Percentiles rank a stretch among this genome's conserved stretches.
Evolutionary conservation across 495 filamentous ascomycete genomes (phyloP).

Genomic region (Massariosphaeria phaeospora): DNA sequence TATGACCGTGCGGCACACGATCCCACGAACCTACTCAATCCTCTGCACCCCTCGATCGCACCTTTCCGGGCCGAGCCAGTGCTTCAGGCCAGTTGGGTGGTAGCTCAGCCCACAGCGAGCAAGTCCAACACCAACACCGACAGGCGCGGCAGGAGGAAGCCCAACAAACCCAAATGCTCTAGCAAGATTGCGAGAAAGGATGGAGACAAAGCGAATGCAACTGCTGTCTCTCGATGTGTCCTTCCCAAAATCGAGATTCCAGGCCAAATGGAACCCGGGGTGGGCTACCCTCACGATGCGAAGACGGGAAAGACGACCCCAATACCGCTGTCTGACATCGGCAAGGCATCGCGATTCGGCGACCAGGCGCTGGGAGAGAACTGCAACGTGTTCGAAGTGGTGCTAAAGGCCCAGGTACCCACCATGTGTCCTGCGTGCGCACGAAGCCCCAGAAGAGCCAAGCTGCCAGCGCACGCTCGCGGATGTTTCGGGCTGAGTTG

Average conservation of each 20-base stretch:
- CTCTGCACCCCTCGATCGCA: conserved; percentile 21
- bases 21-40: conserved; percentile 22
- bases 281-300: conserved; percentile 5
- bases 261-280: not conserved
- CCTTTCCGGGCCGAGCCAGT: not conserved
- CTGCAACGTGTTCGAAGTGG: conserved; percentile 30
- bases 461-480: conserved; percentile 23
- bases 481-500: conserved; percentile 27
- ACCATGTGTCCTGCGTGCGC: conserved; percentile 30
- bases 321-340: conserved; percentile 20
- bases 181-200: not conserved
- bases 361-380: conserved; percentile 19
- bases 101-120: no score
- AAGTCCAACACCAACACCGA: not conserved
- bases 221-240: not conserved
- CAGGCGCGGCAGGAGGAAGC: not conserved
- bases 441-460: conserved; percentile 19
- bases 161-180: not conserved
- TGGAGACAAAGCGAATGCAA: not conserved
- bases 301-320: conserved; percentile 16
- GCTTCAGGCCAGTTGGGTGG: not conserved
- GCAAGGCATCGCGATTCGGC: conserved; percentile 26
- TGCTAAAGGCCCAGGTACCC: conserved; percentile 17
- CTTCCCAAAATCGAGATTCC: not conserved
- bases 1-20: conserved; percentile 25